phyloP scores from a whole-genome alignment of 805 yeast genomes.

The Metschnikowia continentalis region DNA sequence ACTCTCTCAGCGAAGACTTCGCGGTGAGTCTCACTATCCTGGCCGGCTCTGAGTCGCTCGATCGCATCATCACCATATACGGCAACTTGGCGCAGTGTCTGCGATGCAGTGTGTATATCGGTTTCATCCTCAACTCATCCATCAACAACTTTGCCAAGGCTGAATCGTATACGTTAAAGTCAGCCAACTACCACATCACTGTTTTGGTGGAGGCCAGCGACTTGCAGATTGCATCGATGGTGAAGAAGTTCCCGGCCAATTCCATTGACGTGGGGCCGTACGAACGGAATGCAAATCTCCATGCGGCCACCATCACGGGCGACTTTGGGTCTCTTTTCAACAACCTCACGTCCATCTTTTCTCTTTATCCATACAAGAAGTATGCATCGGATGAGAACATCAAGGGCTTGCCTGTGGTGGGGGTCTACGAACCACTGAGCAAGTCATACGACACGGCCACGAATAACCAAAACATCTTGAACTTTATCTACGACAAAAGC shows the following conservation, averaged over 20 bases:
- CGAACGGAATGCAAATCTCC: conserved; percentile 8
- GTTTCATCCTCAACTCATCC: conserved; percentile 23
- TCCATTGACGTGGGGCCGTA: conserved; percentile 9
- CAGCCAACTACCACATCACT: conserved; percentile 23
- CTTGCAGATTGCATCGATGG: conserved; percentile 2
- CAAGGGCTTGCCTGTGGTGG: conserved; percentile 9
- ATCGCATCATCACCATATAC: conserved; percentile 27
- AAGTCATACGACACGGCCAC: not conserved
- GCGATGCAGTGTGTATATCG: conserved; percentile 24
- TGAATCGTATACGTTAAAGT: conserved; percentile 30
- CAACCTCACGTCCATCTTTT: conserved; percentile 5
- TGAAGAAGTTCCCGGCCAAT: conserved; percentile 1
- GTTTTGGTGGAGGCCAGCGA: conserved; percentile 12
- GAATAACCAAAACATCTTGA: conserved; percentile 6
- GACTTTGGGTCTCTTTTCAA: conserved; percentile 14
- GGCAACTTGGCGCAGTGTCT: conserved; percentile 23
- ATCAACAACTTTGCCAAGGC: conserved; percentile 23
- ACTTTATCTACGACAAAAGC: conserved; percentile 5
- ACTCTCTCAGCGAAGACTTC: conserved; percentile 15
- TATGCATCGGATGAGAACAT: conserved; percentile 11
- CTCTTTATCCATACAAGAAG: conserved; percentile 2
- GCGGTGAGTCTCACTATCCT: not conserved
- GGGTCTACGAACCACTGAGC: conserved; percentile 9
- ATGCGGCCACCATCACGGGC: conserved; percentile 9
- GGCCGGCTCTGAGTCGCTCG: conserved; percentile 16